Evolutionary conservation across 192 early-diverging fungal species (phyloP), one percentile per base, ranked within the genome.

Genomic region (Coemansia biformis): DNA sequence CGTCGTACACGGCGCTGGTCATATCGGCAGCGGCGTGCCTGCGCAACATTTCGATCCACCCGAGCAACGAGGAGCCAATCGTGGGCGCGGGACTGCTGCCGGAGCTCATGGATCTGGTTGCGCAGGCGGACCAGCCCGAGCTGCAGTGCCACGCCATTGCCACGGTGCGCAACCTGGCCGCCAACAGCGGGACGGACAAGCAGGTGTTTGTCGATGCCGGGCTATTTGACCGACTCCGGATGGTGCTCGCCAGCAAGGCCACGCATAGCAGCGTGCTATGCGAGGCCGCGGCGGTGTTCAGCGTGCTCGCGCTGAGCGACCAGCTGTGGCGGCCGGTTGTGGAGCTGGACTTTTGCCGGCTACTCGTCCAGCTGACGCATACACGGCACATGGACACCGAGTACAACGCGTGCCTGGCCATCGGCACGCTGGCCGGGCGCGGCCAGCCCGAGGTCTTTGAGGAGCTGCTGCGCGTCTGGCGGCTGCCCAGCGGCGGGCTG

Each of bases 1-100:
- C 87, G 3, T 23, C 66, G 2, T 67, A 78, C 9, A 81, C 80
- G 37, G 63, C 79, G 17, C 81, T 87, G 32, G 69, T 87, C 38
- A 79, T 81, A 8, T 62, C 88, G 2, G 87, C 91, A 0, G 85
- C 88, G 0, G 88, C 91, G 2, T 92, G 89, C 41, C 78, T 93
- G 43, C 84, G 91, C 50, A 93, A 93, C 59, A 81, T 93, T 39
- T 90, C 90, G 18, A 91, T 93, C 29, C 85, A 88, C 46, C 71
- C 83, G n/a, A 61, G 69, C 30, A 91, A 90, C 59, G 90, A 91
- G 52, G 75, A 78, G 9, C 84, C 88, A 18, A 87, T 90, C 38
- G 81, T 91, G n/a, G 78, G 79, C 31, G 84, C 83, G 22, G 83
- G 81, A 14, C 83, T 92, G 45, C 57, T 92, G 45, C 74, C 85